Conservation (phyloP, 768 basidiomycete genomes). For the Xerocomus brunneocitrinus region DNA sequence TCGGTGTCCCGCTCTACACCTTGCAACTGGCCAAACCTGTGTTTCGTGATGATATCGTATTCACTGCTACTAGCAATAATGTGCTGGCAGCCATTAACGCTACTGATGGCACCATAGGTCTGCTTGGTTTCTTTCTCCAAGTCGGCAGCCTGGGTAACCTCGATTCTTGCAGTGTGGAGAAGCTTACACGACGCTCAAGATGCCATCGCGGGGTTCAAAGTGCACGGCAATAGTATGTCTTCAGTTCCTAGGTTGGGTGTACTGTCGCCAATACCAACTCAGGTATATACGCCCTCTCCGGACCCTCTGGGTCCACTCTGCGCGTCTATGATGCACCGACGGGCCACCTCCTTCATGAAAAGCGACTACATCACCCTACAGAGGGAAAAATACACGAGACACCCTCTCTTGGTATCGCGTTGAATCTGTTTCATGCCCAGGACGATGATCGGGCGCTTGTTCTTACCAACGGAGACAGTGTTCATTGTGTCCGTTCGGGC, state of each 20-base stretch:
- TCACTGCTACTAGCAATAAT: constrained; percentile 68
- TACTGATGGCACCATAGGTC: constrained; percentile 68
- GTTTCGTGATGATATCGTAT: constrained; percentile 55
- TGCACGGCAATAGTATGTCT: constrained; percentile 51
- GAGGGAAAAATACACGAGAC: constrained; percentile 48
- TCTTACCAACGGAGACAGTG: constrained; percentile 55
- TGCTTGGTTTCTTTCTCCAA: constrained; percentile 5
- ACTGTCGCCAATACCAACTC: not conserved
- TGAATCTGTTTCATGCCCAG: constrained; percentile 36
- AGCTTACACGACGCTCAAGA: constrained; percentile 71
- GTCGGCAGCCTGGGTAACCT: not conserved
- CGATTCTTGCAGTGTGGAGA: constrained; percentile 62
- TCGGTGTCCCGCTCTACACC: constrained; percentile 65
- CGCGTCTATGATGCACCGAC: constrained; percentile 61
- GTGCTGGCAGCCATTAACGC: constrained; percentile 72
- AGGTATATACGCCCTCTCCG: constrained; percentile 76
- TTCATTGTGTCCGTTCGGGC: constrained; percentile 45
- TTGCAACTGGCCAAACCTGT: constrained; percentile 52
- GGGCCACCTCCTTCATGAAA: constrained; percentile 66
- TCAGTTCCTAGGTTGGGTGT: not conserved
- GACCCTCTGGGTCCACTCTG: constrained; percentile 63
- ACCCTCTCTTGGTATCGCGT: constrained; percentile 48
- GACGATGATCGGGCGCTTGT: constrained; percentile 34
- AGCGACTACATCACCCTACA: constrained; percentile 46
- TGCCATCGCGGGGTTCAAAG: constrained; percentile 58